Conservation (phyloP, 2,329 filamentous ascomycete species). For the Arthrinium phaeospermum region DNA sequence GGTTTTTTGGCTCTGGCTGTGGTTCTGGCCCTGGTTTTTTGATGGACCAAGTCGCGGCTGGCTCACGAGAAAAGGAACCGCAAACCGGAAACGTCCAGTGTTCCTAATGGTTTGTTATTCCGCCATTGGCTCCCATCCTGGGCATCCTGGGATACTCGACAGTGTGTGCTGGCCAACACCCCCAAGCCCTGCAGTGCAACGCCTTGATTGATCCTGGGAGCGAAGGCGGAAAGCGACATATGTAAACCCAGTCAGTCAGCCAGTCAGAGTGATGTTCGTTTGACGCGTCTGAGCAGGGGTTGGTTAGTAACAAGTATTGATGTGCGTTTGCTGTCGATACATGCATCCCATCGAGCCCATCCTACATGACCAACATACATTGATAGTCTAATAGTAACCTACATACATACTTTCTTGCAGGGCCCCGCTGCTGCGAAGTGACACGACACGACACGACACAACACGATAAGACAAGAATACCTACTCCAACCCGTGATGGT, state of each 20-base stretch:
- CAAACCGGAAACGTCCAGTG: not conserved
- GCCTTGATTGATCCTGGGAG: not conserved
- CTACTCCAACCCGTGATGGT: not conserved
- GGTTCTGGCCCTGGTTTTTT: not conserved
- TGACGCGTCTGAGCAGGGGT: not conserved
- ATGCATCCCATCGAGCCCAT: not conserved
- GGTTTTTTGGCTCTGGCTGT: too few relatives aligned
- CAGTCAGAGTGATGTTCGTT: not conserved
- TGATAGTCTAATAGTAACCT: not conserved
- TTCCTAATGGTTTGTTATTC: not conserved
- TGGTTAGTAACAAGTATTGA: not conserved
- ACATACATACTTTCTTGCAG: not conserved
- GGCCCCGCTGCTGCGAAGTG: not conserved
- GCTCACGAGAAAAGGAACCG: not conserved
- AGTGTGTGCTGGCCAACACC: not conserved
- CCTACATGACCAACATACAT: not conserved
- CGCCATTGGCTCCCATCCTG: not conserved
- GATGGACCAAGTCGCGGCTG: not conserved
- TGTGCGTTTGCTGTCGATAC: conserved; percentile 4
- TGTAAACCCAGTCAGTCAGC: not conserved
- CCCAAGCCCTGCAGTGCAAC: not conserved
- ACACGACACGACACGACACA: not conserved
- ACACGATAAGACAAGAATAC: not conserved
- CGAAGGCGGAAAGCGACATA: not conserved
- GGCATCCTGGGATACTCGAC: not conserved